A percentile compares a stretch with the other conserved stretches of the same genome.
Evolutionary conservation across 1,284 basidiomycete genomes (phyloP).

Genomic region (Irpex sp.): DNA sequence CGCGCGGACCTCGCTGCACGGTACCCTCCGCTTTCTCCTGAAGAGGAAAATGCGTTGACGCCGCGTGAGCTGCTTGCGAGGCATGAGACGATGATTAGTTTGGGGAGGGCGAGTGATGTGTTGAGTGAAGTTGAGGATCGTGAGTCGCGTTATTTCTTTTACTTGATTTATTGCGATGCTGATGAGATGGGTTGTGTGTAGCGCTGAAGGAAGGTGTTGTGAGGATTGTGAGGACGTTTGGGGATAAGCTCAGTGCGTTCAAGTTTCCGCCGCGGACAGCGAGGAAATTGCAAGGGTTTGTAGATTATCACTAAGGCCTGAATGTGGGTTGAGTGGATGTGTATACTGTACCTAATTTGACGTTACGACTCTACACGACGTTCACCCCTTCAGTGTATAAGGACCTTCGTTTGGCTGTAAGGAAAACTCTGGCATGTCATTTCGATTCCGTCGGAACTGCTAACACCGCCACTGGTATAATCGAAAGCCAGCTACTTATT

Average conservation of each 20-base stretch:
- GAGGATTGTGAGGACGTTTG: conserved; percentile 68
- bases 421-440: no score
- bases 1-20: conserved; percentile 39
- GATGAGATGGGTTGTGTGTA: conserved; percentile 22
- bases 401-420: no score
- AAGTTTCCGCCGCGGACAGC: conserved; percentile 67
- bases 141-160: conserved; percentile 30
- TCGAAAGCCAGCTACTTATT: no score
- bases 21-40: conserved; percentile 29
- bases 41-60: conserved; percentile 28
- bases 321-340: not conserved
- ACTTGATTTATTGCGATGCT: conserved; percentile 6
- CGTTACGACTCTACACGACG: no score
- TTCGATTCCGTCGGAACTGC: no score
- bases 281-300: conserved; percentile 61
- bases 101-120: conserved; percentile 46
- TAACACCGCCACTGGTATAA: no score
- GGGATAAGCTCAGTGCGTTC: conserved; percentile 69
- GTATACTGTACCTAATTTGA: no score
- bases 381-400: no score
- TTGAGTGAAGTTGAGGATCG: conserved; percentile 55
- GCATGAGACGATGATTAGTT: conserved; percentile 35
- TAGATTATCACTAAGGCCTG: conserved; percentile 43
- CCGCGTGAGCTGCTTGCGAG: conserved; percentile 26
- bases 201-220: conserved; percentile 66